Evolutionary conservation across 345 rosid species (phyloP), one percentile per base, ranked within the genome.

Genomic region (Brassica incana): DNA sequence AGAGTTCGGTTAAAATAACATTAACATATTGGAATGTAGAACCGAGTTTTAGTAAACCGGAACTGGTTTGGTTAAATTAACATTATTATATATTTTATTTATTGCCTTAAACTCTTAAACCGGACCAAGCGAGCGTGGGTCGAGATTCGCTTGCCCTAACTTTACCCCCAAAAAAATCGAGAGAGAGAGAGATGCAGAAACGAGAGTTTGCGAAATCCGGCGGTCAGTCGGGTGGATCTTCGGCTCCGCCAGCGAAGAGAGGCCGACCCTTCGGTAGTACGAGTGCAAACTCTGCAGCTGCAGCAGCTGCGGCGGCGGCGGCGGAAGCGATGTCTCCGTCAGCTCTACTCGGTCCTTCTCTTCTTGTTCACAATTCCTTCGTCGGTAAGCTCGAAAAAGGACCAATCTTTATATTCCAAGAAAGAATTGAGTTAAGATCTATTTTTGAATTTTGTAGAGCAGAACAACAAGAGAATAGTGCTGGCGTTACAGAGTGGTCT

Each of bases 401-500:
- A 77, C 72, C 62, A 78, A 35, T 36, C 79, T 76, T 5, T 62
- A 7, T 33, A 43, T 38, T 38, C 45, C 9, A 64, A 30, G 6
- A 35, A 35, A 35, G 6, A 60, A 35, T 35, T 56, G 5, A 35
- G 45, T 3, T 35, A 40, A 63, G 30, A 35, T 77, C 52, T 64
- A 48, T 15, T 30, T 43, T 72, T 15, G 29, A 45, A 70, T 62
- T 38, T 61, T 62, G 65, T 74, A 82, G 99, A 95, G 77, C 99
- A 93, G 84, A 93, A 91, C 82, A 88, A 89, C 45, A 88, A 83
- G 84, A 87, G 99, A 81, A 90, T 95, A 74, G 99, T 95, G 40
- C 86, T 95, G 73, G 99, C 99, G 3, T 90, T 95, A 32, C 99
- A 95, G 79, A 91, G 99, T 81, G 98, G 99, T 23, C 82, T 95